Conservation (phyloP, 495 filamentous ascomycete genomes). For the Xylaria bambusicola region DNA sequence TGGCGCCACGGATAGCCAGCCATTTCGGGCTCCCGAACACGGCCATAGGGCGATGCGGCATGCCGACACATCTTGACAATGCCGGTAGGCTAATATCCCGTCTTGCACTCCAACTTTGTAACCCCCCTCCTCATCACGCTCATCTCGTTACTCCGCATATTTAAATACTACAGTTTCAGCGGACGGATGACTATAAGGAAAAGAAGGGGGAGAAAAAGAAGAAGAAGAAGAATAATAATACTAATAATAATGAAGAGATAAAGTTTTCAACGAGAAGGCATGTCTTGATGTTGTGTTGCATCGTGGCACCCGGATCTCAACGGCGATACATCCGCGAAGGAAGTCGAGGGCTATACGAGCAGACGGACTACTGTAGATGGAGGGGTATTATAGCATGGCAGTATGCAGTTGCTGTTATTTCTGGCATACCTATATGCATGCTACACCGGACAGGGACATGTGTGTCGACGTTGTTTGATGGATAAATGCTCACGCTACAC, state of each 20-base stretch:
- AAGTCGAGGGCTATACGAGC: neutral
- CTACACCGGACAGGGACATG: neutral
- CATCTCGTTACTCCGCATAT: neutral
- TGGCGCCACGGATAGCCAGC: neutral
- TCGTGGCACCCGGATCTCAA: slow-evolving; percentile 16
- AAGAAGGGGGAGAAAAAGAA: neutral
- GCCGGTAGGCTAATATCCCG: neutral
- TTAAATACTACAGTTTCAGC: neutral
- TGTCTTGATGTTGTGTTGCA: slow-evolving; percentile 3
- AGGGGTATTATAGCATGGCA: neutral
- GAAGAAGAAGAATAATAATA: no score
- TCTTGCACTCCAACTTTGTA: neutral
- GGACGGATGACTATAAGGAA: neutral
- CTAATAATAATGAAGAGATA: no score
- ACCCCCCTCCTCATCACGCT: no score
- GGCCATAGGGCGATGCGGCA: neutral
- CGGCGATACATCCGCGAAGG: slow-evolving; percentile 9
- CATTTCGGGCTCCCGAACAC: neutral
- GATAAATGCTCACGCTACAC: neutral
- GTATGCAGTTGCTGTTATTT: slow-evolving; percentile 1
- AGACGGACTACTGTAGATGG: no score
- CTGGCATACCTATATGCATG: neutral
- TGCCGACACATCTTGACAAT: slow-evolving; percentile 6
- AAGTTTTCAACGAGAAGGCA: neutral
- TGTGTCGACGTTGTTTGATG: neutral